Evolutionary conservation across 768 basidiomycete species (phyloP).

Genomic region (Boletus reticulatus): DNA sequence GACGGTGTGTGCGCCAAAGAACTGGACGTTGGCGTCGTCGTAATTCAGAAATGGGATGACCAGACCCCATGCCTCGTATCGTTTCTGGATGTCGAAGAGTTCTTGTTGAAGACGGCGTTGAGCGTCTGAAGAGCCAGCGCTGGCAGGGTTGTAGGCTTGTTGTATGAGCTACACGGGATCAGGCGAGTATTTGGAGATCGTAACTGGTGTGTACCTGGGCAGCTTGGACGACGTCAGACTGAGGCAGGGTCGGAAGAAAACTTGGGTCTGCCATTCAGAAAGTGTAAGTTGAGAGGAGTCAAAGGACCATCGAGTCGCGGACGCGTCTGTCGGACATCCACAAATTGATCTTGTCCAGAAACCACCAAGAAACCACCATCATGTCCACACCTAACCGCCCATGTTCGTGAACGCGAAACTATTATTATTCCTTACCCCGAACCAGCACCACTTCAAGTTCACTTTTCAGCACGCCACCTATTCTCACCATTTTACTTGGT

Average conservation of each 20-base stretch:
- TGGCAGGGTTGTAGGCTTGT: slow-evolving; percentile 58
- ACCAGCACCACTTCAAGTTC: too few species aligned
- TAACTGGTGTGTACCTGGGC: slow-evolving; percentile 48
- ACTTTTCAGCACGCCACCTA: too few species aligned
- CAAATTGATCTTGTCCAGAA: too few species aligned
- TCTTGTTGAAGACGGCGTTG: slow-evolving; percentile 67
- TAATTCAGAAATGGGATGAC: slow-evolving; percentile 73
- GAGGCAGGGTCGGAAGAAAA: slow-evolving; percentile 54
- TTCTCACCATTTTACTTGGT: too few species aligned
- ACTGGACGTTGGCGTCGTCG: slow-evolving; percentile 80
- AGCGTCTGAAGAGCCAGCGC: slow-evolving; percentile 51
- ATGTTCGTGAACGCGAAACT: too few species aligned
- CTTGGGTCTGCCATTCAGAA: slow-evolving; percentile 21
- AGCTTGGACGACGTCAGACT: slow-evolving; percentile 55
- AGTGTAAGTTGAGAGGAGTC: too few species aligned
- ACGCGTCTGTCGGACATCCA: too few species aligned
- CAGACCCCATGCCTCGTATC: slow-evolving; percentile 80
- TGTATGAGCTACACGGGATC: slow-evolving; percentile 56
- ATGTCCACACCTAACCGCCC: too few species aligned
- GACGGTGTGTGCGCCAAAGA: slow-evolving; percentile 92
- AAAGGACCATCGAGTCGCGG: too few species aligned
- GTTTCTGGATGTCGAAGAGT: slow-evolving; percentile 73
- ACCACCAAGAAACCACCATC: too few species aligned
- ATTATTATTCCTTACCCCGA: too few species aligned
- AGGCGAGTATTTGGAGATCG: slow-evolving; percentile 11